Percentiles rank a stretch among this genome's conserved stretches.
Evolutionary conservation across 768 basidiomycete species (phyloP).

Genomic region (Calocera viscosa): DNA sequence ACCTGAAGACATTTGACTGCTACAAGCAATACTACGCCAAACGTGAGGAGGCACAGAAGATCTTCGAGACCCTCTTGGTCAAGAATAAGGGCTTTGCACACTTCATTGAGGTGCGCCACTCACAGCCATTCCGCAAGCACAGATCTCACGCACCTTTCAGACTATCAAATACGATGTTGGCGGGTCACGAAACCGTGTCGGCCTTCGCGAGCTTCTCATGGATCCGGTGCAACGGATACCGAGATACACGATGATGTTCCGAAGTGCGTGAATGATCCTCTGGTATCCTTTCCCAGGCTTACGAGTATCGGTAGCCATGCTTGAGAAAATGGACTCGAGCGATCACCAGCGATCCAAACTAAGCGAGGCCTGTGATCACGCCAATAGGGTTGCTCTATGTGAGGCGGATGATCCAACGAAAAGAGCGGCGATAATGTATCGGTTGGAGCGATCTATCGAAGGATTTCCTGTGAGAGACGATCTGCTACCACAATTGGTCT

Average conservation of each 20-base stretch:
- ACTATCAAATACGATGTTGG: constrained; percentile 74
- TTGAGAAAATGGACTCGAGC: constrained; percentile 69
- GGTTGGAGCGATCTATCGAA: constrained; percentile 70
- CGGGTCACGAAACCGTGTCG: constrained; percentile 67
- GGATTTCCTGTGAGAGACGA: constrained; percentile 53
- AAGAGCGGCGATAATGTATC: constrained; percentile 78
- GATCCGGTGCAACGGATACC: constrained; percentile 95
- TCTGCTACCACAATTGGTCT: not conserved
- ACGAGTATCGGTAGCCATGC: no score
- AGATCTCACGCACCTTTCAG: constrained; percentile 29
- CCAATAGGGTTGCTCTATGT: constrained; percentile 79
- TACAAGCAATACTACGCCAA: constrained; percentile 87
- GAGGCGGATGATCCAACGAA: constrained; percentile 87
- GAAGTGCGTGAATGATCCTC: constrained; percentile 34
- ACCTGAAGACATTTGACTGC: constrained; percentile 71
- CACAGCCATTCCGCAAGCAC: not conserved
- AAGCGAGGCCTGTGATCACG: constrained; percentile 72
- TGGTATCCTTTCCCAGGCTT: no score
- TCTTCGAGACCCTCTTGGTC: constrained; percentile 72
- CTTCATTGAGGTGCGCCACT: constrained; percentile 66
- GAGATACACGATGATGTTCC: constrained; percentile 83
- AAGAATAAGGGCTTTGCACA: constrained; percentile 65
- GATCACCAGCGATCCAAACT: constrained; percentile 71
- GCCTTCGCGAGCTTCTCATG: constrained; percentile 82
- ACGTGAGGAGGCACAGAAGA: constrained; percentile 80